Percentiles rank a stretch among this genome's conserved stretches.
Evolutionary conservation across 768 basidiomycete species (phyloP).

Genomic region (Artomyces pyxidatus): DNA sequence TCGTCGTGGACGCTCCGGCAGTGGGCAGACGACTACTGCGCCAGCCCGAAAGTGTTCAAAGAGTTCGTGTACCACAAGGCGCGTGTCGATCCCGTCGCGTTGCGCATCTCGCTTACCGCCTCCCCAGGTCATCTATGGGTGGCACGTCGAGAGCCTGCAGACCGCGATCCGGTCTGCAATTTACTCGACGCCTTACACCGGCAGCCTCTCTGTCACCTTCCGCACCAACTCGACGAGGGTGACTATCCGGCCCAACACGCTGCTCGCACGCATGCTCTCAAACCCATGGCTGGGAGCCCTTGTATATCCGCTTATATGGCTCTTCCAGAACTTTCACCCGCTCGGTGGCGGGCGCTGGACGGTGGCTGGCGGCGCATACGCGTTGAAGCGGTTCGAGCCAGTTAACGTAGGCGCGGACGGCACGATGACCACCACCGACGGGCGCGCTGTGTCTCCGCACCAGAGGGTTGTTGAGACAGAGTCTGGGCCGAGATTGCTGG

Average conservation of each 20-base stretch:
- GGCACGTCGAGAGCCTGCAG: slow-evolving; percentile 38
- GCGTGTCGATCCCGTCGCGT: slow-evolving; percentile 5
- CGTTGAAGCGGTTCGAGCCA: slow-evolving; percentile 40
- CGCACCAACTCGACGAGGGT: slow-evolving; percentile 38
- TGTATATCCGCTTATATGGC: slow-evolving; percentile 76
- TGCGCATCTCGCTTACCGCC: not conserved
- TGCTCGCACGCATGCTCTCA: slow-evolving; percentile 57
- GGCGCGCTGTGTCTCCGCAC: not conserved
- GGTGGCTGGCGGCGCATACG: slow-evolving; percentile 65
- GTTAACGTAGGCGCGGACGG: not conserved
- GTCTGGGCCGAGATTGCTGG: slow-evolving; percentile 28
- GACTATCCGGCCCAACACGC: slow-evolving; percentile 59
- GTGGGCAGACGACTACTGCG: slow-evolving; percentile 82
- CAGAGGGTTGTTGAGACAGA: slow-evolving; percentile 20
- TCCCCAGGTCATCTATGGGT: slow-evolving; percentile 46
- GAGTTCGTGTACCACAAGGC: slow-evolving; percentile 74
- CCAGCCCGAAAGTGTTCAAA: slow-evolving; percentile 60
- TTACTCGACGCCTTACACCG: slow-evolving; percentile 30
- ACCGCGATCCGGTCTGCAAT: slow-evolving; percentile 31
- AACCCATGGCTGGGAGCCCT: slow-evolving; percentile 65
- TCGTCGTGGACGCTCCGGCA: slow-evolving; percentile 23
- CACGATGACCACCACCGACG: not conserved
- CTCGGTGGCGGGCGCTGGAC: slow-evolving; percentile 69
- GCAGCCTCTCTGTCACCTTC: slow-evolving; percentile 44
- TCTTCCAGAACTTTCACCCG: slow-evolving; percentile 61